phyloP scores from a whole-genome alignment of 179 eudicot genomes.

The Drosera spatulata region DNA sequence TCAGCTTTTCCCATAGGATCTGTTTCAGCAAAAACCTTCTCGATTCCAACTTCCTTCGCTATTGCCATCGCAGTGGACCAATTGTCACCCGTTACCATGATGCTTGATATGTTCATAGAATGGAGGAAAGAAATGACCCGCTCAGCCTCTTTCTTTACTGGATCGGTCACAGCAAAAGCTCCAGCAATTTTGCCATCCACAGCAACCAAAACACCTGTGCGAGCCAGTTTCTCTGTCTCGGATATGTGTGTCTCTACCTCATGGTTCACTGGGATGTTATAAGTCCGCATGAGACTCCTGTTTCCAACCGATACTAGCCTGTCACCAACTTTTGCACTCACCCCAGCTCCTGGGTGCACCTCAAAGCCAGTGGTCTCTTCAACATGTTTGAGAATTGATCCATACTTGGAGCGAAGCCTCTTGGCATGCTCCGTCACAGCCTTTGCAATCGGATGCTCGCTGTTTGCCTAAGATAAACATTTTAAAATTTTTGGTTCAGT shows the following conservation, averaged over 20 bases:
- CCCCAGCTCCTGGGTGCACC: constrained; percentile 75
- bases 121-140: constrained; percentile 74
- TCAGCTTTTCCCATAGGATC: constrained; percentile 79
- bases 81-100: constrained; percentile 93
- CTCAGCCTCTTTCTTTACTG: constrained; percentile 59
- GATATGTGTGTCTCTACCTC: constrained; percentile 62
- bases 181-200: constrained; percentile 50
- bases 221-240: constrained; percentile 67
- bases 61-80: constrained; percentile 84
- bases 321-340: constrained; percentile 51
- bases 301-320: constrained; percentile 70
- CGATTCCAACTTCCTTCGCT: constrained; percentile 75
- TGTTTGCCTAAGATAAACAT: constrained; percentile 41
- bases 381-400: constrained; percentile 18
- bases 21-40: constrained; percentile 79
- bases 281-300: constrained; percentile 55
- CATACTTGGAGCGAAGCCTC: constrained; percentile 19
- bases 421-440: constrained; percentile 80
- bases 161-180: constrained; percentile 75
- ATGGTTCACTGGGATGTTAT: constrained; percentile 31
- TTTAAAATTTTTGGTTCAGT: background rate
- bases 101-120: constrained; percentile 69
- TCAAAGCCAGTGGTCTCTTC: constrained; percentile 57
- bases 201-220: constrained; percentile 78
- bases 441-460: constrained; percentile 93